Percentiles rank a stretch among this genome's conserved stretches.
These are phyloP conservation scores for Allomyces arbusculus DNA, from an alignment of 192 early-diverging fungal species.

Conservation along the genomic window DNA sequence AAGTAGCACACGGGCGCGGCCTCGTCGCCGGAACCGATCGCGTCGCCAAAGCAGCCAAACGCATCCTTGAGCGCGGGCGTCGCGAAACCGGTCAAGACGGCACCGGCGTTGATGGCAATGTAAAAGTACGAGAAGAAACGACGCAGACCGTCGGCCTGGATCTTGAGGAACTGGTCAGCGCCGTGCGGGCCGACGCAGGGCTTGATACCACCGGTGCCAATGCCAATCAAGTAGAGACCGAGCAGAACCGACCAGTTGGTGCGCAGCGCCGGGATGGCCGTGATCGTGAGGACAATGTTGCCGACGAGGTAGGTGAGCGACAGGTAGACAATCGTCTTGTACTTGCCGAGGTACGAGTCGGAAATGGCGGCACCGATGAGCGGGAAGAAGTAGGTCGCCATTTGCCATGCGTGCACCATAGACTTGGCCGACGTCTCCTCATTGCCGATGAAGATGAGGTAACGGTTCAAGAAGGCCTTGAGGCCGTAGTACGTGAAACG, in stretches of 20 bases:
- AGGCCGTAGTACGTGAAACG: conserved; percentile 41
- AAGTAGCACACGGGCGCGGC: conserved; percentile 18
- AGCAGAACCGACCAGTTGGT: conserved; percentile 25
- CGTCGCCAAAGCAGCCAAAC: conserved; percentile 12
- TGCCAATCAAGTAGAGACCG: conserved; percentile 24
- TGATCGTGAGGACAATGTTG: conserved; percentile 17
- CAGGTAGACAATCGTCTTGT: conserved; percentile 24
- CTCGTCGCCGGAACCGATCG: conserved; percentile 1
- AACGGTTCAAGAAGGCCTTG: conserved; percentile 23
- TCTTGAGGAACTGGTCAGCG: conserved; percentile 30
- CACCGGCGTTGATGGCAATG: conserved; percentile 35
- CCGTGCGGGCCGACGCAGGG: conserved; percentile 32
- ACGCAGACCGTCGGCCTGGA: conserved; percentile 22
- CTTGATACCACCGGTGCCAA: conserved; percentile 46
- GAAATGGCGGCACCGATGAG: conserved; percentile 34
- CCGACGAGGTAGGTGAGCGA: conserved; percentile 20
- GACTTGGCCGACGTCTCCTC: conserved; percentile 11
- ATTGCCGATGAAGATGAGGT: conserved; percentile 15
- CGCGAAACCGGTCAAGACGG: conserved; percentile 21
- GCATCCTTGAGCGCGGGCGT: conserved; percentile 18
- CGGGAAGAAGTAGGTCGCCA: conserved; percentile 35
- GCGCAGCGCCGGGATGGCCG: conserved; percentile 21
- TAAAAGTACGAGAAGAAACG: conserved; percentile 23
- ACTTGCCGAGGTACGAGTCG: conserved; percentile 46
- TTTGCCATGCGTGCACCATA: conserved; percentile 16